A percentile compares a stretch with the other conserved stretches of the same genome.
These are phyloP conservation scores for Ganoderma lingzhi DNA, from an alignment of 1,284 basidiomycete species.

Conservation along the genomic window DNA sequence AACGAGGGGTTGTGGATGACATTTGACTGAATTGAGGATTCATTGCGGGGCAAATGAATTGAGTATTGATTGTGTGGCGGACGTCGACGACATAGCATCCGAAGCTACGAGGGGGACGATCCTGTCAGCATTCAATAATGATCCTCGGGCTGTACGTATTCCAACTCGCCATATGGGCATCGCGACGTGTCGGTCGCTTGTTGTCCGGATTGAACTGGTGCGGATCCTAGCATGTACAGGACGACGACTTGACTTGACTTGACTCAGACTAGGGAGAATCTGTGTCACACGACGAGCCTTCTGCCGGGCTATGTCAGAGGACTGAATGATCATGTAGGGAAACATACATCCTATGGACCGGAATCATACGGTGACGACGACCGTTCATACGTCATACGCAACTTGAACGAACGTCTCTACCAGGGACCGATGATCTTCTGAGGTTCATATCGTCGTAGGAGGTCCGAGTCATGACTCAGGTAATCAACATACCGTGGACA, in stretches of 20 bases:
- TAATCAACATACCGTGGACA: neutral
- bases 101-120: neutral
- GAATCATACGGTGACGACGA: neutral
- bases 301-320: neutral
- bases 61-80: neutral
- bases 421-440: neutral
- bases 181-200: neutral
- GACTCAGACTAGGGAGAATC: neutral
- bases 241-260: neutral
- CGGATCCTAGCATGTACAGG: neutral
- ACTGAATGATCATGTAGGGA: neutral
- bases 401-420: neutral
- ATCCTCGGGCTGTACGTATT: neutral
- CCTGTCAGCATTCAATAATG: neutral
- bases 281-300: neutral
- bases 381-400: neutral
- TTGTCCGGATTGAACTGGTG: neutral
- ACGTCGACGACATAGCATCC: neutral
- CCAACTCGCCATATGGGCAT: neutral
- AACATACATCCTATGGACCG: neutral
- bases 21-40: neutral
- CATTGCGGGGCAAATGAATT: neutral
- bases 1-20: neutral
- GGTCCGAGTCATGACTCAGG: too few species aligned
- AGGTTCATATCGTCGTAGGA: neutral